A percentile compares a stretch with the other conserved stretches of the same genome.
phyloP scores from a whole-genome alignment of 2,329 filamentous ascomycete species.

The Stagonosporopsis cucurbitacearum region DNA sequence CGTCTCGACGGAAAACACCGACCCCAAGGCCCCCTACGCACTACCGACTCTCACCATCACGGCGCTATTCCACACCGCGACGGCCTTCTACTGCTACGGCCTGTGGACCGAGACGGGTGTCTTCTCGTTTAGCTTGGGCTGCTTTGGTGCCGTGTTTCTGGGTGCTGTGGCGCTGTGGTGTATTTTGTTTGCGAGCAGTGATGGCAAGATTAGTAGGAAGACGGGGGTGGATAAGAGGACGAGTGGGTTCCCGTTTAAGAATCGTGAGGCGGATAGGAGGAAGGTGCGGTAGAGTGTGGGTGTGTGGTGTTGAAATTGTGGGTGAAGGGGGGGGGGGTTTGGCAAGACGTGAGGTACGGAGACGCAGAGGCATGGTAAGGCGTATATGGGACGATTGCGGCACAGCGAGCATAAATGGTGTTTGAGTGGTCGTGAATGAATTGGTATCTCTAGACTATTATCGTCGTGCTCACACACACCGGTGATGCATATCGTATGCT shows the following conservation, averaged over 20 bases:
- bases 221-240: slow-evolving; percentile 72
- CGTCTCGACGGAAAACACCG: slow-evolving; percentile 42
- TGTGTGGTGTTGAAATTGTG: neutral
- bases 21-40: slow-evolving; percentile 57
- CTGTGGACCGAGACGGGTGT: slow-evolving; percentile 65
- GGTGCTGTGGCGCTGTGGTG: slow-evolving; percentile 71
- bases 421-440: slow-evolving; percentile 14
- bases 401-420: slow-evolving; percentile 11
- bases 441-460: slow-evolving; percentile 25
- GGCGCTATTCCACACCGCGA: slow-evolving; percentile 67
- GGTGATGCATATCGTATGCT: neutral
- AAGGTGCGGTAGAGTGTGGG: slow-evolving; percentile 43
- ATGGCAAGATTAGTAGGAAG: slow-evolving; percentile 65
- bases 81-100: slow-evolving; percentile 66
- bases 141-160: slow-evolving; percentile 63
- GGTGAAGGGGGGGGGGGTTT: too few relatives aligned
- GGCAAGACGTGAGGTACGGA: too few relatives aligned
- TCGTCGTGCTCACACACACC: neutral
- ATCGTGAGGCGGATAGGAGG: slow-evolving; percentile 62
- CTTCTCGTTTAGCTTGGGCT: slow-evolving; percentile 66
- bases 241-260: slow-evolving; percentile 70
- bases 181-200: slow-evolving; percentile 63
- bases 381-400: neutral
- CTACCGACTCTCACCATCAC: slow-evolving; percentile 71
- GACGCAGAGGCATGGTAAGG: neutral